Evolutionary conservation across 306 rosid genomes (phyloP).

Genomic region (Quercus variabilis): DNA sequence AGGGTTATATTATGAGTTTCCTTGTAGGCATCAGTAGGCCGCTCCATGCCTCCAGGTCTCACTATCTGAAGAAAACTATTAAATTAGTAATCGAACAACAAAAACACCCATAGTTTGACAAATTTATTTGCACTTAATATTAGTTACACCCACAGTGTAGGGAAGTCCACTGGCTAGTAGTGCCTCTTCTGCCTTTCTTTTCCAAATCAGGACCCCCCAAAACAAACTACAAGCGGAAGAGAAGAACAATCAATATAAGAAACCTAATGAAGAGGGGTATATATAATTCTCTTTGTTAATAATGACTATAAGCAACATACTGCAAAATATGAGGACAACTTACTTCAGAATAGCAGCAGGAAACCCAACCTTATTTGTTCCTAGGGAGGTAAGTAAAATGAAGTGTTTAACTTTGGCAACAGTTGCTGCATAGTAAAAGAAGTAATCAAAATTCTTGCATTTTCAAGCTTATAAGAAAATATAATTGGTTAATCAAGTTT

Average conservation of each 20-base stretch:
- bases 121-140: conserved; percentile 7
- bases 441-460: conserved; percentile 14
- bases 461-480: conserved; percentile 3
- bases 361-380: conserved; percentile 91
- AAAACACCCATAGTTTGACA: background rate
- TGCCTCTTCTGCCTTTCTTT: conserved; percentile 97
- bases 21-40: conserved; percentile 97
- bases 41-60: conserved; percentile 99
- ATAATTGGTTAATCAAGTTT: background rate
- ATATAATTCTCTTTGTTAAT: background rate
- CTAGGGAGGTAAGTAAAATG: conserved; percentile 84
- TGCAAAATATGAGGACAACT: conserved; percentile 30
- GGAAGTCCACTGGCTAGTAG: conserved; percentile 87
- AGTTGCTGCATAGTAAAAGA: conserved; percentile 53
- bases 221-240: conserved; percentile 63
- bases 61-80: conserved; percentile 69
- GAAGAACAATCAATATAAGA: conserved; percentile 17
- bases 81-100: conserved; percentile 4
- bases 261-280: background rate
- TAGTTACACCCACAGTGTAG: conserved; percentile 65
- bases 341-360: conserved; percentile 98
- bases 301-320: conserved; percentile 8
- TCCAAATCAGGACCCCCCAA: conserved; percentile 97
- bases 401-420: conserved; percentile 72
- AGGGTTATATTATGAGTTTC: conserved; percentile 86